phyloP scores from a whole-genome alignment of 176 grass and related monocot genomes.

The Triticum urartu region DNA sequence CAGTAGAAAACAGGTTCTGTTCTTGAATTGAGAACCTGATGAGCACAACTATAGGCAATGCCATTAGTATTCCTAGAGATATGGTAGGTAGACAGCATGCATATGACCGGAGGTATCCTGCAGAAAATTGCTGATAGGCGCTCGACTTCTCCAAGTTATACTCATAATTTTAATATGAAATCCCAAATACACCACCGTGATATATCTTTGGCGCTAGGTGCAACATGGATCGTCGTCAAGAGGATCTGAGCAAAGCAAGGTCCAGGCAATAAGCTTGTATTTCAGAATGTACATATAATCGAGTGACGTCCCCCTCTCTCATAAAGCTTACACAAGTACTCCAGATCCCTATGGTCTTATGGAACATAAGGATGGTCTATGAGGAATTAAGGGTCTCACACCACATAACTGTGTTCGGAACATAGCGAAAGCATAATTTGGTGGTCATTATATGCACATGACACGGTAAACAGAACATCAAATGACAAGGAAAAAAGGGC shows the following conservation, averaged over 20 bases:
- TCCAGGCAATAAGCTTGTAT: background rate
- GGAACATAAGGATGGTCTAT: background rate
- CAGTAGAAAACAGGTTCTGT: no score
- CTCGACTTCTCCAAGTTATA: no score
- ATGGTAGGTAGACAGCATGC: no score
- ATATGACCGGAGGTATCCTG: no score
- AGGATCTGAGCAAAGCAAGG: background rate
- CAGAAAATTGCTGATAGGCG: no score
- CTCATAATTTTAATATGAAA: background rate
- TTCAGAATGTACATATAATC: constrained; percentile 41
- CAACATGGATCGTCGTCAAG: background rate
- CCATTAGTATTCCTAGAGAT: no score
- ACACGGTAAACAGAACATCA: constrained; percentile 17
- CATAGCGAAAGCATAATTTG: background rate
- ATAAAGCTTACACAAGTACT: constrained; percentile 5
- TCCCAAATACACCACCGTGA: background rate
- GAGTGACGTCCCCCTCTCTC: background rate
- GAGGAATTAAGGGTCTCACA: background rate
- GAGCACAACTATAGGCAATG: no score
- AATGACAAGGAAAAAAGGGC: background rate
- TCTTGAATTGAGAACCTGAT: no score
- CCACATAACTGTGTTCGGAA: background rate
- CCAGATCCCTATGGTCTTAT: constrained; percentile 21
- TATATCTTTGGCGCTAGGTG: background rate
- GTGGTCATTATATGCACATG: constrained; percentile 30